Evolutionary conservation across 192 early-diverging fungal species (phyloP).

Genomic region (Gryganskiella cystojenkinii): DNA sequence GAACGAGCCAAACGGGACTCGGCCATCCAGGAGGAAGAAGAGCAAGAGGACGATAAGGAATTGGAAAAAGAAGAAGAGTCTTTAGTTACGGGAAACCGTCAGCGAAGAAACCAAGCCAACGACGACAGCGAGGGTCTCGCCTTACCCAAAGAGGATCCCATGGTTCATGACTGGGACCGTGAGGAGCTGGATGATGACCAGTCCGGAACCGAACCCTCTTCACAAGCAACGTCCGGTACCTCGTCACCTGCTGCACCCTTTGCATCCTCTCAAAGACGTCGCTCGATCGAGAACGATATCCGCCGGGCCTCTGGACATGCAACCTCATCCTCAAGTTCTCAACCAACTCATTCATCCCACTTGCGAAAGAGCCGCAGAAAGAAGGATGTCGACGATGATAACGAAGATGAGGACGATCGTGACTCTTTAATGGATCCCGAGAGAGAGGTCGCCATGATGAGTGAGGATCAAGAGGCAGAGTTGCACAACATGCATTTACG

Average conservation of each 20-base stretch:
- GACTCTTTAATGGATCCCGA: conserved; percentile 35
- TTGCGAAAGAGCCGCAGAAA: neutral
- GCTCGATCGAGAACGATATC: conserved; percentile 11
- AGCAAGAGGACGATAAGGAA: conserved; percentile 1
- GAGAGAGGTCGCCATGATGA: conserved; percentile 29
- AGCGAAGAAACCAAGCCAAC: neutral
- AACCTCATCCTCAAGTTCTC: neutral
- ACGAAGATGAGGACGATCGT: conserved; percentile 15
- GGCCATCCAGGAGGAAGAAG: neutral
- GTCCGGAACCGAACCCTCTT: too few species aligned
- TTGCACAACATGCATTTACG: conserved; percentile 39
- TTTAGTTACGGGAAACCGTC: neutral
- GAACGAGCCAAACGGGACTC: conserved; percentile 18
- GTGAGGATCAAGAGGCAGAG: conserved; percentile 36
- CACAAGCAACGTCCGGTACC: neutral
- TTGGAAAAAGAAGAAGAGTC: neutral
- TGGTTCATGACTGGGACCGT: conserved; percentile 44
- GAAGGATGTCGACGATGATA: neutral
- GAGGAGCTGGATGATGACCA: conserved; percentile 50
- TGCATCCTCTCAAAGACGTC: neutral
- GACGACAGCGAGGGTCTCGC: conserved; percentile 9
- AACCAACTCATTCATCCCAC: neutral
- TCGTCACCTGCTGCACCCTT: neutral
- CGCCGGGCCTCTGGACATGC: conserved; percentile 4
- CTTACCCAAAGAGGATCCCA: conserved; percentile 34